phyloP scores from a whole-genome alignment of 306 rosid species.

The Canavalia gladiata region DNA sequence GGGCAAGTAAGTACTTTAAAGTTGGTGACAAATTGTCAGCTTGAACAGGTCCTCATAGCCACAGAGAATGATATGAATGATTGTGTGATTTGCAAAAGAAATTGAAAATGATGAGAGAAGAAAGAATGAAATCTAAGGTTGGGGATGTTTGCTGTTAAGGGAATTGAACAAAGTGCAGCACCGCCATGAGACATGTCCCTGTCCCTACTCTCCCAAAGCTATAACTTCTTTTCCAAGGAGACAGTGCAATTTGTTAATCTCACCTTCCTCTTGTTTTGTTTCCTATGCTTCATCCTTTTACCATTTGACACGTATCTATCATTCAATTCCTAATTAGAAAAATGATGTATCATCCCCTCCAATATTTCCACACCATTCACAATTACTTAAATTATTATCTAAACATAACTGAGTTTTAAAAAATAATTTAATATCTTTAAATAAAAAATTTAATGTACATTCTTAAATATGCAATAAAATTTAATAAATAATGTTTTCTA shows the following conservation, averaged over 20 bases:
- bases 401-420: no score
- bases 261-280: background rate
- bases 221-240: conserved; percentile 42
- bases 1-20: conserved; percentile 31
- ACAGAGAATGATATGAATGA: background rate
- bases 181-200: conserved; percentile 41
- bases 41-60: background rate
- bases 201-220: conserved; percentile 42
- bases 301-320: conserved; percentile 23
- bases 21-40: background rate
- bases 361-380: no score
- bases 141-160: conserved; percentile 26
- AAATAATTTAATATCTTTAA: no score
- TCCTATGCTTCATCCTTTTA: background rate
- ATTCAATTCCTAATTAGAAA: background rate
- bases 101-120: conserved; percentile 19
- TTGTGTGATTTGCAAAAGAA: background rate
- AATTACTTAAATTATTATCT: no score
- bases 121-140: conserved; percentile 1
- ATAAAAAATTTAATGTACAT: no score
- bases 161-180: conserved; percentile 11
- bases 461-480: no score
- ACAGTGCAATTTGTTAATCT: conserved; percentile 37
- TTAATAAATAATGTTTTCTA: no score
- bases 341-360: no score